Percentiles rank a stretch among this genome's conserved stretches.
These are phyloP conservation scores for Exophiala dermatitidis DNA, from an alignment of 2,329 filamentous ascomycete genomes.

Conservation along the genomic window DNA sequence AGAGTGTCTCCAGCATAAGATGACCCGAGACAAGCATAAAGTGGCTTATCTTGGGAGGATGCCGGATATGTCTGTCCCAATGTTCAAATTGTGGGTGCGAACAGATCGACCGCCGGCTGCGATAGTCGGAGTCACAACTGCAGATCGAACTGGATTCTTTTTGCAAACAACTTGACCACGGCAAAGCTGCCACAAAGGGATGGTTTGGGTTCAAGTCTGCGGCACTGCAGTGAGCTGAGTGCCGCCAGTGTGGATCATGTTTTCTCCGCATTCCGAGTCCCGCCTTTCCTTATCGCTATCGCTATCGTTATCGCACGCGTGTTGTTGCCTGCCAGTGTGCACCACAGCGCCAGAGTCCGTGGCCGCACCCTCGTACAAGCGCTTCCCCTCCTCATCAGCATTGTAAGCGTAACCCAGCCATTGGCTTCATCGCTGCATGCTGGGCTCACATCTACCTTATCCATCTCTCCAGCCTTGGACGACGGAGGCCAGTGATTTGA, in stretches of 20 bases:
- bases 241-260: not conserved
- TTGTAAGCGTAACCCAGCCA: not conserved
- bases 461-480: too few species aligned
- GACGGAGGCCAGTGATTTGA: too few species aligned
- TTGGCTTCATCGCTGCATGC: not conserved
- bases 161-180: not conserved
- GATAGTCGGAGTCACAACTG: not conserved
- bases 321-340: not conserved
- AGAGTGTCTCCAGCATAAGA: not conserved
- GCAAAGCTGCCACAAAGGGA: not conserved
- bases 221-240: too few species aligned
- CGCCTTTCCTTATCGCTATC: too few species aligned
- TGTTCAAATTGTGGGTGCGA: not conserved
- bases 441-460: not conserved
- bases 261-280: constrained; percentile 2
- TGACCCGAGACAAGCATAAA: not conserved
- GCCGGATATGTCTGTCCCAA: too few species aligned
- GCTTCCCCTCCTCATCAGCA: not conserved
- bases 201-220: not conserved
- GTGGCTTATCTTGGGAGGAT: too few species aligned
- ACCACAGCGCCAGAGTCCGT: not conserved
- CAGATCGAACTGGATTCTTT: not conserved
- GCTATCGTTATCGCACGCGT: not conserved
- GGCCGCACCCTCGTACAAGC: not conserved
- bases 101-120: not conserved